A percentile compares a stretch with the other conserved stretches of the same genome.
These are phyloP conservation scores for Saturnispora serradocipensis DNA, from an alignment of 805 yeast genomes.

Conservation along the genomic window DNA sequence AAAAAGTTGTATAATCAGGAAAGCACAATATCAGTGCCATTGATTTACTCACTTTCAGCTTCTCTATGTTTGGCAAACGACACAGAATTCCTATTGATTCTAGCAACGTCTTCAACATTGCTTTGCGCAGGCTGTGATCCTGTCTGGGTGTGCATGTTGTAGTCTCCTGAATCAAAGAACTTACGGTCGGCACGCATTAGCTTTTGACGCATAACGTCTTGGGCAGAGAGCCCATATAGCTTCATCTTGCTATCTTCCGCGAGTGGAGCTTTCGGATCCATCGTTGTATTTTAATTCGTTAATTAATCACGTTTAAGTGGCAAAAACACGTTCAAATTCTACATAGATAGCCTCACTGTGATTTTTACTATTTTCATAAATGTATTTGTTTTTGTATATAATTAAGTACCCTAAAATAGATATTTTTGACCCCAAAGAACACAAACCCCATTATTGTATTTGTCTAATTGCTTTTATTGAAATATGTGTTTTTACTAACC, in stretches of 20 bases:
- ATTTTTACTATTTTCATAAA: neutral
- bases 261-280: slow-evolving; percentile 8
- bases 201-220: slow-evolving; percentile 8
- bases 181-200: slow-evolving; percentile 7
- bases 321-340: neutral
- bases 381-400: neutral
- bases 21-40: neutral
- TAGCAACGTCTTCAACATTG: slow-evolving; percentile 8
- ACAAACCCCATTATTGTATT: neutral
- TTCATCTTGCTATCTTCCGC: neutral
- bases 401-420: neutral
- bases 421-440: neutral
- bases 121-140: slow-evolving; percentile 7
- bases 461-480: no score
- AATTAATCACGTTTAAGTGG: neutral
- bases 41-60: neutral
- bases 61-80: slow-evolving; percentile 8
- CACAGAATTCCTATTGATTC: slow-evolving; percentile 8
- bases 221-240: slow-evolving; percentile 7
- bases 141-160: slow-evolving; percentile 8
- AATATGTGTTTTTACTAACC: no score
- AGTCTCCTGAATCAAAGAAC: slow-evolving; percentile 8
- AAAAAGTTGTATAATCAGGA: neutral
- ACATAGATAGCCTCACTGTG: neutral
- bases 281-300: neutral